phyloP scores from a whole-genome alignment of 2,329 filamentous ascomycete species.

The Aspergillus nomiae region DNA sequence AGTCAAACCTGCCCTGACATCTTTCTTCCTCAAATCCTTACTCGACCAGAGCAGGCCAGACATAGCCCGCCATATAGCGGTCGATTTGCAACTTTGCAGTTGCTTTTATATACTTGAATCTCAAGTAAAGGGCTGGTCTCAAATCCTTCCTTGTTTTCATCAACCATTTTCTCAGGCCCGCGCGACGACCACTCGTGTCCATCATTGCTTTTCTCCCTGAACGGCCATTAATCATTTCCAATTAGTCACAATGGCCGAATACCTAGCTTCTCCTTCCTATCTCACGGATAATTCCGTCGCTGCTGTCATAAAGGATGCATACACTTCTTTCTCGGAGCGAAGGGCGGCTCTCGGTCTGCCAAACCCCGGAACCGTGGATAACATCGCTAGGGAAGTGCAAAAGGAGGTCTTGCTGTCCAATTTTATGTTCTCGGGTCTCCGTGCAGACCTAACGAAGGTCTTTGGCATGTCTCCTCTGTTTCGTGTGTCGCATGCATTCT shows the following conservation, averaged over 20 bases:
- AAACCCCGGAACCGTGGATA: conserved; percentile 92
- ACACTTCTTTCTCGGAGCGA: conserved; percentile 79
- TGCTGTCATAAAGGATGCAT: conserved; percentile 71
- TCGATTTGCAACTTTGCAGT: background rate
- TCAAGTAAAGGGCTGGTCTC: conserved; percentile 31
- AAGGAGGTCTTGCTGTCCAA: conserved; percentile 96
- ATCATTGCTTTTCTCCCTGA: conserved; percentile 13
- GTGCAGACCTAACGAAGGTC: conserved; percentile 94
- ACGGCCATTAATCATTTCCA: conserved; percentile 15
- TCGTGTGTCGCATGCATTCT: conserved; percentile 95
- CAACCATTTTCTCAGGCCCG: conserved; percentile 26
- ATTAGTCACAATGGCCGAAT: conserved; percentile 43
- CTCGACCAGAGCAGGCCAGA: conserved; percentile 27
- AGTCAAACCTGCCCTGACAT: conserved; percentile 13
- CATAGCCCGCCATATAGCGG: conserved; percentile 18
- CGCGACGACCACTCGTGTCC: conserved; percentile 24
- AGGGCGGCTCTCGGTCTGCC: conserved; percentile 84
- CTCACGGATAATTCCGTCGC: conserved; percentile 74
- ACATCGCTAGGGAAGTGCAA: conserved; percentile 86
- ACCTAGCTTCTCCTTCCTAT: conserved; percentile 59
- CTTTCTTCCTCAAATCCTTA: conserved; percentile 19
- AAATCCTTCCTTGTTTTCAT: conserved; percentile 27
- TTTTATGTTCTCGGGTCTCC: conserved; percentile 93
- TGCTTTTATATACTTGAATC: conserved; percentile 11
- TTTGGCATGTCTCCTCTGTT: conserved; percentile 93